phyloP scores from a whole-genome alignment of 2,329 filamentous ascomycete species.

The Xylariaceae sp. region DNA sequence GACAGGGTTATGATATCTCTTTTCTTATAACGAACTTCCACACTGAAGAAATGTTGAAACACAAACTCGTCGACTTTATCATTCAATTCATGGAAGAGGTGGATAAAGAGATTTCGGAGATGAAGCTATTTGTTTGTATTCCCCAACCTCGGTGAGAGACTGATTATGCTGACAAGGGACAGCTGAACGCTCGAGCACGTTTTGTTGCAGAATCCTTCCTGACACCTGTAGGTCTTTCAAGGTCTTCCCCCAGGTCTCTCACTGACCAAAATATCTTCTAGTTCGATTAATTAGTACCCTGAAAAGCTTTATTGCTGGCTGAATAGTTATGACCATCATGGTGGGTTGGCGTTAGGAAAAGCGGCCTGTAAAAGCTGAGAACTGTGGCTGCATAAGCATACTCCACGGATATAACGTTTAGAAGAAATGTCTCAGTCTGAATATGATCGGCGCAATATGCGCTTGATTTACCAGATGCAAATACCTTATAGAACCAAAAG shows the following conservation, averaged over 20 bases:
- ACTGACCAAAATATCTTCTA: conserved; percentile 15
- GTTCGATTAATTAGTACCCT: conserved; percentile 24
- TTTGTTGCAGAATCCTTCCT: conserved; percentile 99
- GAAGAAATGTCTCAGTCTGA: background rate
- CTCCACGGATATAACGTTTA: conserved; percentile 15
- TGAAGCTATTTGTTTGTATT: conserved; percentile 94
- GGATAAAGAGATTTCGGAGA: conserved; percentile 99
- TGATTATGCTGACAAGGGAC: conserved; percentile 40
- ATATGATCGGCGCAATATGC: background rate
- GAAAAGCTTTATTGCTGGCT: background rate
- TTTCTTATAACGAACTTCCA: conserved; percentile 99
- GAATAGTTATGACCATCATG: conserved; percentile 17
- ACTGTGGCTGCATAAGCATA: conserved; percentile 1
- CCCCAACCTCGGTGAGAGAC: background rate
- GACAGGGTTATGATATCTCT: conserved; percentile 93
- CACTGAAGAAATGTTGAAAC: conserved; percentile 97
- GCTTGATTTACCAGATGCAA: no score
- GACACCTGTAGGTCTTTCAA: conserved; percentile 72
- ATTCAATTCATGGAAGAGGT: conserved; percentile 99
- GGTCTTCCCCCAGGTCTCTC: background rate
- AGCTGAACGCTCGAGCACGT: conserved; percentile 95
- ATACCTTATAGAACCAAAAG: no score
- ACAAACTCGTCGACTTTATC: conserved; percentile 98
- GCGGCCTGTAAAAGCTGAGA: conserved; percentile 1
- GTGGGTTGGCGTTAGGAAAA: conserved; percentile 17